These are phyloP conservation scores for Chionographis japonica DNA, from an alignment of 106 monocot genomes.

Conservation along the genomic window DNA sequence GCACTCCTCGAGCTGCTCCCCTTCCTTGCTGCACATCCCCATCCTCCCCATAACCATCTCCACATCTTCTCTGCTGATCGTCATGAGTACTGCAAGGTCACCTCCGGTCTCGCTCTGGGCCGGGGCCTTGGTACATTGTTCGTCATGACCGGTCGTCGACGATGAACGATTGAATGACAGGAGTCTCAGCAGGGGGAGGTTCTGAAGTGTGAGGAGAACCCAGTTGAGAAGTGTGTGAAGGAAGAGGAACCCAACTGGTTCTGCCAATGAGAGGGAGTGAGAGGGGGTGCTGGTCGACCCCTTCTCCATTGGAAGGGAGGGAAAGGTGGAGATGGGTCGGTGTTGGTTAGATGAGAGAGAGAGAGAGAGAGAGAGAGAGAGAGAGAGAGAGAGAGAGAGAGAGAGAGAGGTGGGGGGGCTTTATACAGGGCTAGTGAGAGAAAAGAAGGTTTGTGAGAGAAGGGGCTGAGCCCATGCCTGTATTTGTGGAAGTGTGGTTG, in stretches of 20 bases:
- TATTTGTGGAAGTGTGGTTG: no score
- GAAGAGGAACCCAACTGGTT: neutral
- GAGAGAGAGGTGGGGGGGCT: no score
- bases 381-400: no score
- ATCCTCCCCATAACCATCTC: conserved; percentile 19
- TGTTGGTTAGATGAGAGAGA: no score
- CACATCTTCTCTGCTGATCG: conserved; percentile 10
- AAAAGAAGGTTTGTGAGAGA: no score
- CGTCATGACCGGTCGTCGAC: no score
- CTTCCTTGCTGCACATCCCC: neutral
- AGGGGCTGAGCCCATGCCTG: no score
- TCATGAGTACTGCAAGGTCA: no score
- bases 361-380: no score
- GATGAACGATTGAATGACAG: neutral
- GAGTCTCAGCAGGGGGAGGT: neutral
- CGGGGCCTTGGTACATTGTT: neutral
- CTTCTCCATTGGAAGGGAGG: neutral
- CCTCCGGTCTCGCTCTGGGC: neutral
- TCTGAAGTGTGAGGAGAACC: neutral
- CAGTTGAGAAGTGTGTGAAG: neutral
- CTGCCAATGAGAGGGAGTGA: neutral
- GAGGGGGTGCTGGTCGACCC: neutral
- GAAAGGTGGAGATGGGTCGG: no score
- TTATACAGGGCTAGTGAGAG: no score
- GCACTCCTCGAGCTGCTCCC: neutral